Evolutionary conservation across 345 rosid species (phyloP).

Genomic region (Capsella bursapastoris): DNA sequence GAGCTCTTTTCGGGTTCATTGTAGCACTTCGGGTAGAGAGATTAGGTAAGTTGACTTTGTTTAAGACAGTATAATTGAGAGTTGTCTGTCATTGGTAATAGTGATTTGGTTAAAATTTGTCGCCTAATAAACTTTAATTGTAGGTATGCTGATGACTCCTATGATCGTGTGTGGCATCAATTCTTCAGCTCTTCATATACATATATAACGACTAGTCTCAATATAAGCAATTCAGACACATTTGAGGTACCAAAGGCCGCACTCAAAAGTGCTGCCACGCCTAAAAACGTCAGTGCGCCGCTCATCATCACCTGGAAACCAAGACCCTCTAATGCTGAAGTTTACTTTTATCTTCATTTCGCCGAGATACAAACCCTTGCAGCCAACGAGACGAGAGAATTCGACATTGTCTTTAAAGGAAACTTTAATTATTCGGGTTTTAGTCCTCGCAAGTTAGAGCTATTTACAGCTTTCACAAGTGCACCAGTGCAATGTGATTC

Average conservation of each 20-base stretch:
- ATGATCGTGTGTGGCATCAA: not conserved
- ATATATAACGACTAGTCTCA: not conserved
- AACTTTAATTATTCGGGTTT: constrained; percentile 15
- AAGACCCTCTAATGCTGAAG: not conserved
- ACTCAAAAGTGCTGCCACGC: not conserved
- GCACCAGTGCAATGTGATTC: constrained; percentile 28
- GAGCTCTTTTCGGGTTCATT: not conserved
- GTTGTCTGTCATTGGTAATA: not conserved
- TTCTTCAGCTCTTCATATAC: not conserved
- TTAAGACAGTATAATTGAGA: not conserved
- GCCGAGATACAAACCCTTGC: not conserved
- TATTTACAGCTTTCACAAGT: not conserved
- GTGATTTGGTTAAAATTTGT: too few relatives aligned
- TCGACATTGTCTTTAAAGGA: not conserved
- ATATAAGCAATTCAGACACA: not conserved
- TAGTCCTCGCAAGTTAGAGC: constrained; percentile 13
- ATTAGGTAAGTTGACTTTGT: constrained; percentile 14
- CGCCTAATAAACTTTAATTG: not conserved
- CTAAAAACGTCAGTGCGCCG: not conserved
- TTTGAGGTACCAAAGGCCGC: not conserved
- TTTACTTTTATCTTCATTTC: not conserved
- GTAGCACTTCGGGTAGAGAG: not conserved
- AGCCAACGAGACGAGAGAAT: not conserved
- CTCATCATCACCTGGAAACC: not conserved
- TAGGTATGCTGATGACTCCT: not conserved